phyloP scores from a whole-genome alignment of 2,329 filamentous ascomycete genomes.

The Remersonia thermophila region DNA sequence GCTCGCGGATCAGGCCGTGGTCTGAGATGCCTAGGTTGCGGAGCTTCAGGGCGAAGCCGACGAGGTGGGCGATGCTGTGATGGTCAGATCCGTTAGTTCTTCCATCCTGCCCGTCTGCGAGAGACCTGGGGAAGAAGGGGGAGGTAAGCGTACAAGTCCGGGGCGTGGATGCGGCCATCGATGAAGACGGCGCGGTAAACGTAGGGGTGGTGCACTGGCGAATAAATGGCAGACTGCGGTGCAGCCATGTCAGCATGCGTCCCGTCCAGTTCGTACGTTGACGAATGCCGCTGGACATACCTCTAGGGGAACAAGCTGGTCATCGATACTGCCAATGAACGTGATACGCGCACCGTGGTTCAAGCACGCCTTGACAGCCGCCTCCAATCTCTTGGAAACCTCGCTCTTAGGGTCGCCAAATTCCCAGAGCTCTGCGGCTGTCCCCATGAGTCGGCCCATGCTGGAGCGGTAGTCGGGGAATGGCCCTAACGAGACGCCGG shows the following conservation, averaged over 20 bases:
- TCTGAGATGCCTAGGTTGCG: conserved; percentile 88
- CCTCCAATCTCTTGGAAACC: conserved; percentile 70
- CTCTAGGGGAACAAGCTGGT: conserved; percentile 89
- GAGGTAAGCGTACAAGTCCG: conserved; percentile 55
- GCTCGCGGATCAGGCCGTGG: conserved; percentile 82
- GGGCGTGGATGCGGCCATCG: conserved; percentile 80
- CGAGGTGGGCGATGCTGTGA: conserved; percentile 63
- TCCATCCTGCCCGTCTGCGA: background rate
- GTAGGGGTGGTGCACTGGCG: conserved; percentile 76
- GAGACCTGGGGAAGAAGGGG: background rate
- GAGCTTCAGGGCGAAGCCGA: conserved; percentile 86
- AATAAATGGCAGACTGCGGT: conserved; percentile 72
- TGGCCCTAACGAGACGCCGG: conserved; percentile 84
- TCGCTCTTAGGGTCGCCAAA: conserved; percentile 73
- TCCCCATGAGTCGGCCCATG: conserved; percentile 74
- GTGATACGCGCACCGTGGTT: conserved; percentile 71
- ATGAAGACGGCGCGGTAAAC: conserved; percentile 95
- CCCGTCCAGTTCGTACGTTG: background rate
- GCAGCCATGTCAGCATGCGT: conserved; percentile 18
- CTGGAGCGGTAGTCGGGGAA: conserved; percentile 86
- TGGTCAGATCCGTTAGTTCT: too few relatives aligned
- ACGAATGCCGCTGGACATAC: conserved; percentile 29
- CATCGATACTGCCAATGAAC: conserved; percentile 89
- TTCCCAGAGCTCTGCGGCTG: conserved; percentile 88
- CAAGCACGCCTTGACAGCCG: conserved; percentile 61